Percentiles rank a stretch among this genome's conserved stretches.
phyloP scores from a whole-genome alignment of 805 yeast species.

The Kazachstania psychrophila region DNA sequence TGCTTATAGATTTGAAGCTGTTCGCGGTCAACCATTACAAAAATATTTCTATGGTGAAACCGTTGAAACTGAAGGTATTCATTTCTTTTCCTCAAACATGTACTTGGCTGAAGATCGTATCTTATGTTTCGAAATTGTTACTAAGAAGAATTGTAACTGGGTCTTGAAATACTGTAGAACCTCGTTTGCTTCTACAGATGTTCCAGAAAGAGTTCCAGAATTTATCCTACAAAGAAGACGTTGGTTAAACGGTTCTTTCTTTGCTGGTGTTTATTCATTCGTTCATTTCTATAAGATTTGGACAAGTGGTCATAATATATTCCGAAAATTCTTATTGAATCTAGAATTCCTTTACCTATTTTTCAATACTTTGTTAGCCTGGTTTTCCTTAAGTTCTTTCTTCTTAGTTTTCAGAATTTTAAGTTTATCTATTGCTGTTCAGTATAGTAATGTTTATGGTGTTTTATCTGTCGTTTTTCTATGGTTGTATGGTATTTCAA shows the following conservation, averaged over 20 bases:
- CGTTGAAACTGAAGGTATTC: slow-evolving; percentile 53
- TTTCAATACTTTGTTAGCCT: slow-evolving; percentile 66
- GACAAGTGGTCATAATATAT: slow-evolving; percentile 62
- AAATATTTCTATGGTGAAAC: slow-evolving; percentile 91
- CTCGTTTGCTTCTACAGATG: slow-evolving; percentile 92
- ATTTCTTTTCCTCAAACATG: slow-evolving; percentile 91
- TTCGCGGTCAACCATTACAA: slow-evolving; percentile 75
- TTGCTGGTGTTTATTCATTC: slow-evolving; percentile 84
- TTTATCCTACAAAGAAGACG: slow-evolving; percentile 86
- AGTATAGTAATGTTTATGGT: slow-evolving; percentile 49
- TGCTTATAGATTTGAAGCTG: slow-evolving; percentile 81
- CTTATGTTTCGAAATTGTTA: slow-evolving; percentile 89
- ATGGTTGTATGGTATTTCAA: slow-evolving; percentile 75
- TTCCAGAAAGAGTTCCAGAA: slow-evolving; percentile 80
- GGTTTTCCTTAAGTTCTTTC: slow-evolving; percentile 89
- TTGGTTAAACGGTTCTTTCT: slow-evolving; percentile 95
- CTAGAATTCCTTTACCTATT: slow-evolving; percentile 75
- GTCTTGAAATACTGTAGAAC: slow-evolving; percentile 74
- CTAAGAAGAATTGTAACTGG: slow-evolving; percentile 68
- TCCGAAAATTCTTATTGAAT: slow-evolving; percentile 61
- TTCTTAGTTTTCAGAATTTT: slow-evolving; percentile 83
- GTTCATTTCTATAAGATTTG: slow-evolving; percentile 70
- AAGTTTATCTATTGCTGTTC: slow-evolving; percentile 60
- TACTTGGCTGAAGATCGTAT: slow-evolving; percentile 95
- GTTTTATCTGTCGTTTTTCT: slow-evolving; percentile 68